Evolutionary conservation across 352 stramenopile species (phyloP).

Genomic region (Phytophthora quininea): DNA sequence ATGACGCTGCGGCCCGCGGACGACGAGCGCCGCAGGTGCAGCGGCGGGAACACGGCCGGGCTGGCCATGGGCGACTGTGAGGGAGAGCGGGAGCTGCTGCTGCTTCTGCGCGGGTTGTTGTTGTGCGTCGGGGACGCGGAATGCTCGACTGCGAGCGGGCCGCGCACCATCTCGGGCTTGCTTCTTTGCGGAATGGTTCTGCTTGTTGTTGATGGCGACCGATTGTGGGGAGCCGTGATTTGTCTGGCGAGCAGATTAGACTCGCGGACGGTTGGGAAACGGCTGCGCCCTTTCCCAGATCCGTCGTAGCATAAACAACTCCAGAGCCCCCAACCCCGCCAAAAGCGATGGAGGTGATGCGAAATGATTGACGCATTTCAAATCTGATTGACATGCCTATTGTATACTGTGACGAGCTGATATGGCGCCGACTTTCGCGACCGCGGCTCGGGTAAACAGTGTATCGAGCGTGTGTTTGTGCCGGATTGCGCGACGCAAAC

Average conservation of each 20-base stretch:
- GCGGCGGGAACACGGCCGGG: slow-evolving; percentile 30
- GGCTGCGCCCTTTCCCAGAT: slow-evolving; percentile 5
- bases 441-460: not conserved
- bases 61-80: slow-evolving; percentile 22
- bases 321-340: not conserved
- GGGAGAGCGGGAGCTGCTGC: not conserved
- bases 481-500: not conserved
- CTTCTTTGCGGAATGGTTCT: slow-evolving; percentile 26
- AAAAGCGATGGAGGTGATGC: not conserved
- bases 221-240: not conserved
- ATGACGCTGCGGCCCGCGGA: slow-evolving; percentile 23
- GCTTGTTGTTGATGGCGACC: slow-evolving; percentile 36
- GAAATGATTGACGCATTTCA: not conserved
- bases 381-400: not conserved
- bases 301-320: not conserved
- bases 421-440: not conserved
- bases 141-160: slow-evolving; percentile 33
- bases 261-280: slow-evolving; percentile 5
- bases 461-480: not conserved
- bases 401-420: not conserved
- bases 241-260: slow-evolving; percentile 2
- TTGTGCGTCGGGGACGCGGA: slow-evolving; percentile 9
- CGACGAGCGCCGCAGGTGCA: slow-evolving; percentile 24
- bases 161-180: slow-evolving; percentile 17
- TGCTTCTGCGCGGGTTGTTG: too few species aligned